Percentiles rank a stretch among this genome's conserved stretches.
These are phyloP conservation scores for Colletotrichum liaoningense DNA, from an alignment of 2,329 filamentous ascomycete species.

Conservation along the genomic window DNA sequence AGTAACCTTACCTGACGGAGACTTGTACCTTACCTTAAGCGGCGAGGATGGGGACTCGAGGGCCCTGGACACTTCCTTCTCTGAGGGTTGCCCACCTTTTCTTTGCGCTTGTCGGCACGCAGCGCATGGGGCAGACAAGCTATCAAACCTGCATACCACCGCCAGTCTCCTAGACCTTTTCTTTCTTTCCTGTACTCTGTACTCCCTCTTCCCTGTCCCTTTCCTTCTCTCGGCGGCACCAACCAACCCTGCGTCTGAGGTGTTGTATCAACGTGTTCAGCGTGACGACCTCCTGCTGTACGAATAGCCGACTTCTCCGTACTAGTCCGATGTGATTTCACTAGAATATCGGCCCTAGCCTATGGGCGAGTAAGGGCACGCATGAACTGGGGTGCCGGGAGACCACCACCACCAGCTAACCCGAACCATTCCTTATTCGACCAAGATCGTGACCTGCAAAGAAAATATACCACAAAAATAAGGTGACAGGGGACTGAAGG, in stretches of 20 bases:
- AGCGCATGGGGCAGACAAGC: slow-evolving; percentile 13
- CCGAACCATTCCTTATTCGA: slow-evolving; percentile 23
- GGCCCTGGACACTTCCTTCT: background rate
- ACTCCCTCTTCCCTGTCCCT: background rate
- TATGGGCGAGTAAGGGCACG: slow-evolving; percentile 17
- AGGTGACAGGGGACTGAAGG: background rate
- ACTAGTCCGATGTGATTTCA: background rate
- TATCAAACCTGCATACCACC: slow-evolving; percentile 28
- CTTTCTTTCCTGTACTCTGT: background rate
- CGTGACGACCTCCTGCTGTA: too few species aligned
- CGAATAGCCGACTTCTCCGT: background rate
- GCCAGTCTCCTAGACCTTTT: background rate
- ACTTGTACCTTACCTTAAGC: background rate
- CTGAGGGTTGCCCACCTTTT: background rate
- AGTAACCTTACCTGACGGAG: background rate
- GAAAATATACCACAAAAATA: background rate
- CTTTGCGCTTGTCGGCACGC: slow-evolving; percentile 2
- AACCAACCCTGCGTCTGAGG: background rate
- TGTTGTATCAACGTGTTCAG: too few species aligned
- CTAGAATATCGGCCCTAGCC: background rate
- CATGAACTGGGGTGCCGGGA: slow-evolving; percentile 7
- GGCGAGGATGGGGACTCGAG: slow-evolving; percentile 10
- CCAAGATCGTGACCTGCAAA: slow-evolving; percentile 23
- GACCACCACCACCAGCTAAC: background rate
- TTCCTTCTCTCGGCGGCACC: background rate